Conservation (phyloP, 2,329 filamentous ascomycete species). For the Diaporthe eres region DNA sequence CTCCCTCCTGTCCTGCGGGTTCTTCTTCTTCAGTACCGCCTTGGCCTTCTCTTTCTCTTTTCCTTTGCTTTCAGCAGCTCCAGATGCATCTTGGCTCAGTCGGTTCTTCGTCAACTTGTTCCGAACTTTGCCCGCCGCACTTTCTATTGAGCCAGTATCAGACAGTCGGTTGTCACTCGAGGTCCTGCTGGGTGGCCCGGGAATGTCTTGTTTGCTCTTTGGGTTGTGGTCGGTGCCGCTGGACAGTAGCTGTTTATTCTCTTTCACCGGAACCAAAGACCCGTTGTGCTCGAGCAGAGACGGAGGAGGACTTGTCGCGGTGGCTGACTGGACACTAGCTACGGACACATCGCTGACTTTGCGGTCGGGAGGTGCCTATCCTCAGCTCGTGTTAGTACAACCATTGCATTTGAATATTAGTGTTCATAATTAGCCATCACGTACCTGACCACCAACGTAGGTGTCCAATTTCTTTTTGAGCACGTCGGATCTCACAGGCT, state of each 20-base stretch:
- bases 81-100: slow-evolving; percentile 32
- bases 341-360: slow-evolving; percentile 39
- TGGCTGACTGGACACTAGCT: slow-evolving; percentile 35
- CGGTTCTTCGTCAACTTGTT: slow-evolving; percentile 43
- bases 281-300: slow-evolving; percentile 44
- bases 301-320: slow-evolving; percentile 44
- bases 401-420: neutral
- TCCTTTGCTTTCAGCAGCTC: slow-evolving; percentile 28
- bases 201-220: slow-evolving; percentile 35
- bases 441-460: slow-evolving; percentile 61
- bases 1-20: slow-evolving; percentile 50
- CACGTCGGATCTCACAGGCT: slow-evolving; percentile 91
- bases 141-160: slow-evolving; percentile 48
- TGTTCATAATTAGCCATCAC: neutral
- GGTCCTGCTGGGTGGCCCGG: slow-evolving; percentile 46
- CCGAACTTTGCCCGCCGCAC: slow-evolving; percentile 38
- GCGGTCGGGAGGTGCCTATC: slow-evolving; percentile 39
- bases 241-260: slow-evolving; percentile 45
- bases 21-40: slow-evolving; percentile 43
- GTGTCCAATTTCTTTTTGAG: slow-evolving; percentile 84
- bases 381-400: neutral
- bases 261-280: slow-evolving; percentile 44
- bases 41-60: slow-evolving; percentile 41
- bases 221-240: neutral
- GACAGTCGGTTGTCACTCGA: slow-evolving; percentile 53